Evolutionary conservation across 2,329 filamentous ascomycete species (phyloP), one percentile per base, ranked within the genome.

Genomic region (Ceratocystiopsis brevicomis): DNA sequence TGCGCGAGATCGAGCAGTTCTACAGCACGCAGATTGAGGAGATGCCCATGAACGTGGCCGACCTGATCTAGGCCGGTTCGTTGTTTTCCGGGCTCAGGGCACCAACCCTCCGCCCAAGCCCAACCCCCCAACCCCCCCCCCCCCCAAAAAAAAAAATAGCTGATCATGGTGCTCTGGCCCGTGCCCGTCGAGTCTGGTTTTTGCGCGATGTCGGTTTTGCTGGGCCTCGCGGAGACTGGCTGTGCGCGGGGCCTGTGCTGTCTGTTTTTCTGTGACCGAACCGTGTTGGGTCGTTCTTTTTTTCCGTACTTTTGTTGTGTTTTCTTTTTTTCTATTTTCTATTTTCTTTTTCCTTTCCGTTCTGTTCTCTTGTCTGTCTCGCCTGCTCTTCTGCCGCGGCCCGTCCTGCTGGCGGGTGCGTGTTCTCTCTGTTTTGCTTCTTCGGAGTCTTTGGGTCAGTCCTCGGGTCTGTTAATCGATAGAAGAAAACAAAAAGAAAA

Each of bases 11-110:
- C 57, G 90, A 98, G 68, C 85, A 95, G 71, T 98, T 96, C 77
- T 98, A 98, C 81, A 94, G 85, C 77, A 98, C 90, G 65, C 90
- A 98, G 73, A 96, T 98, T 55, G 90, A 98, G 71, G 90, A 98
- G 77, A 98, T 98, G 90, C 90, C 90, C 60, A 96, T 98, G 90
- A 81, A 81, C 66, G 77, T 81, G 56, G 77, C 77, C 55, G 77
- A 81, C 57, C 75, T 81, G 55, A 81, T 81, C 64, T 81, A 78
- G 76, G 39, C 14, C 14, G 33, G 6, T 1, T 8, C 18, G 34
- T 16, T 15, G 4, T 6, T 30, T 30, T 30, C 25, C 5, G 25
- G 25, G 25, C 10, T 30, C 25, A 2, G 25, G 25, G 25, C n/a
- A n/a, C 6, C 25, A 6, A 2, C 25, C 25, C 25, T 21, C 19